phyloP scores from a whole-genome alignment of 176 grass and related monocot genomes.

The Hyparrhenia diplandra region DNA sequence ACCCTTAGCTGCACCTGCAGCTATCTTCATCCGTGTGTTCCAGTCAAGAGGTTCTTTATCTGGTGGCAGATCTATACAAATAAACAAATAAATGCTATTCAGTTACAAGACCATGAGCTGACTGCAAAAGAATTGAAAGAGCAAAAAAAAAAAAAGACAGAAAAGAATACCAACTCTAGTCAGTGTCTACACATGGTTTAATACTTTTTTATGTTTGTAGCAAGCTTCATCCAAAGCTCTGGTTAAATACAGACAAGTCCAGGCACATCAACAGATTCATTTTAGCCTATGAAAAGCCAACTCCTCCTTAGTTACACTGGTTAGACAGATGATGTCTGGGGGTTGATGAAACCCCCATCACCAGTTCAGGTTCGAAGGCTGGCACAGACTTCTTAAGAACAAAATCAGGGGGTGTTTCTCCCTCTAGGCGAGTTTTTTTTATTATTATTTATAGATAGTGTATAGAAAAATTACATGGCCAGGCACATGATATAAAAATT shows the following conservation, averaged over 20 bases:
- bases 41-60: slow-evolving; percentile 87
- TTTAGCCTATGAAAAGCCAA: not conserved
- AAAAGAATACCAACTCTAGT: not conserved
- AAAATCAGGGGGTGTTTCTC: no score
- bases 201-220: not conserved
- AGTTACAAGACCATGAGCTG: not conserved
- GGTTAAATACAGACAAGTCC: not conserved
- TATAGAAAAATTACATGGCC: not conserved
- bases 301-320: no score
- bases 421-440: no score
- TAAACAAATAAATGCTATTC: not conserved
- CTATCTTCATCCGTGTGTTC: slow-evolving; percentile 92
- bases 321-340: no score
- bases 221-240: not conserved
- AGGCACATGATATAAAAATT: not conserved
- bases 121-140: not conserved
- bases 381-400: no score
- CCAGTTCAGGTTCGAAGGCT: no score
- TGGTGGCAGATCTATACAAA: slow-evolving; percentile 60
- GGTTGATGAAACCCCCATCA: no score
- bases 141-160: not conserved
- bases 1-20: slow-evolving; percentile 86
- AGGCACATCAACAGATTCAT: not conserved
- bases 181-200: not conserved
- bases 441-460: no score